Conservation (phyloP, 805 yeast genomes). For the Lachancea quebecensis region DNA sequence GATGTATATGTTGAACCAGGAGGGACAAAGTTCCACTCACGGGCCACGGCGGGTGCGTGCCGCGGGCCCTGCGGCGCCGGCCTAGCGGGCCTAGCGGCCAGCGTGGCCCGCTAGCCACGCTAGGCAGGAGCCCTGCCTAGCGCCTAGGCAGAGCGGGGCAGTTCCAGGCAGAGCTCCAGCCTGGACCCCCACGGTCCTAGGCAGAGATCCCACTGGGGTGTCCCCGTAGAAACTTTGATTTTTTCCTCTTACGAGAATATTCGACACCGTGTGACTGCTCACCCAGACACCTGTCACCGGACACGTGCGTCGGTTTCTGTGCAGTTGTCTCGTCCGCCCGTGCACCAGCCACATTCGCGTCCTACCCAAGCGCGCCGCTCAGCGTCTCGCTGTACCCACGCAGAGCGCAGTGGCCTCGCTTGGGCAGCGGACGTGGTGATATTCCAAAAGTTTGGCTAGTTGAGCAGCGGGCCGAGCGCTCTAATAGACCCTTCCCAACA, state of each 20-base stretch:
- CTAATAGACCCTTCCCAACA: neutral
- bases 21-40: neutral
- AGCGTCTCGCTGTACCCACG: neutral
- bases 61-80: too few species aligned
- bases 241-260: neutral
- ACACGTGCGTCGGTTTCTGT: too few species aligned
- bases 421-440: too few species aligned
- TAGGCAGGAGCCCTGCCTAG: neutral
- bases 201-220: neutral
- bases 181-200: neutral
- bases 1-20: neutral
- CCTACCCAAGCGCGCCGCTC: neutral
- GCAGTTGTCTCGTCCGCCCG: too few species aligned
- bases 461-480: neutral
- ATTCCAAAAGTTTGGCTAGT: neutral
- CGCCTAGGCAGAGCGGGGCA: neutral
- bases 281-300: conserved; percentile 6
- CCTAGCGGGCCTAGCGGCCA: too few species aligned
- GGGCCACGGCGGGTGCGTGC: too few species aligned
- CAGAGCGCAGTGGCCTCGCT: neutral
- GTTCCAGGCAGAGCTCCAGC: neutral
- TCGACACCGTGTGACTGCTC: neutral
- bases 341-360: too few species aligned
- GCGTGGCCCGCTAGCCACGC: too few species aligned
- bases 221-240: neutral